Evolutionary conservation across 805 yeast species (phyloP).

Genomic region (Ogataea glucozyma): DNA sequence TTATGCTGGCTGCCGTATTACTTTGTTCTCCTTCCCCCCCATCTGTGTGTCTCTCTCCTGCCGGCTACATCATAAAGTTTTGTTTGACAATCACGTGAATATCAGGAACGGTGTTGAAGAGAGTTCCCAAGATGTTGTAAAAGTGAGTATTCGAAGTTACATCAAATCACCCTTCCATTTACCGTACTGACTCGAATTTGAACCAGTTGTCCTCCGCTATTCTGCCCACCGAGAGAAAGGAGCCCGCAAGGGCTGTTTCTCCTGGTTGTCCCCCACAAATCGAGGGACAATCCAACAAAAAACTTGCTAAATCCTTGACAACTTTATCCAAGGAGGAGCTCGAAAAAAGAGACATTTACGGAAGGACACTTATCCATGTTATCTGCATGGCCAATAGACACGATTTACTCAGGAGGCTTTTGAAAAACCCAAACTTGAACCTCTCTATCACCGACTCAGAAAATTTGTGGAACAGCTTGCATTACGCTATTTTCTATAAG

Average conservation of each 20-base stretch:
- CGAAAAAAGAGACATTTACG: slow-evolving; percentile 63
- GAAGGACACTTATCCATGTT: slow-evolving; percentile 60
- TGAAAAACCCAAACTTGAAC: slow-evolving; percentile 51
- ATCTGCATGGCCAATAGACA: slow-evolving; percentile 50
- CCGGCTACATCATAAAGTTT: background rate
- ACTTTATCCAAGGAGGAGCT: slow-evolving; percentile 41
- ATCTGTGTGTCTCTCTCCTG: background rate
- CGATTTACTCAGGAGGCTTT: slow-evolving; percentile 46
- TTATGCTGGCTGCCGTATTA: too few species aligned
- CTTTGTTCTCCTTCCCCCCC: too few species aligned
- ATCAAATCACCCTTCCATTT: slow-evolving; percentile 1
- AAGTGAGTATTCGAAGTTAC: slow-evolving; percentile 16
- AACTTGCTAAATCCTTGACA: slow-evolving; percentile 21
- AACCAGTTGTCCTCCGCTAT: slow-evolving; percentile 27
- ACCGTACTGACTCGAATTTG: too few species aligned
- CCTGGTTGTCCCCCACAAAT: slow-evolving; percentile 7
- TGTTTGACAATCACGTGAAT: background rate
- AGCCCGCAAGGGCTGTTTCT: slow-evolving; percentile 8
- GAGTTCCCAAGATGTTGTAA: slow-evolving; percentile 25
- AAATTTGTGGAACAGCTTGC: slow-evolving; percentile 81
- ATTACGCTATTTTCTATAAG: slow-evolving; percentile 62
- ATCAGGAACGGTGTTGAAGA: background rate
- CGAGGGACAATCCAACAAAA: slow-evolving; percentile 16
- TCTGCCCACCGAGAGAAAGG: slow-evolving; percentile 11
- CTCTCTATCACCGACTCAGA: slow-evolving; percentile 59